phyloP scores from a whole-genome alignment of 768 basidiomycete species.

The Cubamyces lactineus region DNA sequence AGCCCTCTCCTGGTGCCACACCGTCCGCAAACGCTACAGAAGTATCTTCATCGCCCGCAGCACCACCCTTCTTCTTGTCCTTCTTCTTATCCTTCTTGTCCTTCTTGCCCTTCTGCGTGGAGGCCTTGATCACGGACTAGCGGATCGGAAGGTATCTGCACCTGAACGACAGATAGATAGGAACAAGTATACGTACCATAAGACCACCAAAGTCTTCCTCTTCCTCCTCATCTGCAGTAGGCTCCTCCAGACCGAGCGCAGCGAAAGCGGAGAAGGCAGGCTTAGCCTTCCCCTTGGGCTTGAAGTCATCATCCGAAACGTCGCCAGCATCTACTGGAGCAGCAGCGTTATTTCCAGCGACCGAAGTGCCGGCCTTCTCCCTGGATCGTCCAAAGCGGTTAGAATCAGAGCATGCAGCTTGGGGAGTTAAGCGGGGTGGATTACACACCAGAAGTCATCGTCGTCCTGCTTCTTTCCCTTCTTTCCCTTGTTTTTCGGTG shows the following conservation, averaged over 20 bases:
- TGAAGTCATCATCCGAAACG: slow-evolving; percentile 48
- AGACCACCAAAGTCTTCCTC: slow-evolving; percentile 28
- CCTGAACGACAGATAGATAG: too few relatives aligned
- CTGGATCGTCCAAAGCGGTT: slow-evolving; percentile 37
- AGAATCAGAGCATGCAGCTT: slow-evolving; percentile 27
- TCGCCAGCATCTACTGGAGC: slow-evolving; percentile 35
- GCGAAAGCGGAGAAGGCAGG: slow-evolving; percentile 56
- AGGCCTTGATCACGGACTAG: slow-evolving; percentile 18
- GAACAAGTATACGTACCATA: slow-evolving; percentile 25
- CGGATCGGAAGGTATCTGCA: background rate
- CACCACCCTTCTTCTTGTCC: slow-evolving; percentile 28
- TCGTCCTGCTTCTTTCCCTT: slow-evolving; percentile 84
- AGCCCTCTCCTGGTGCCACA: slow-evolving; percentile 34
- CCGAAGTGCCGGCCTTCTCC: slow-evolving; percentile 66
- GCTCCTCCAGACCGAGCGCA: slow-evolving; percentile 47
- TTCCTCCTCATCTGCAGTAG: slow-evolving; percentile 26
- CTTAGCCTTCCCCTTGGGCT: slow-evolving; percentile 33
- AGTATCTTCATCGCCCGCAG: background rate
- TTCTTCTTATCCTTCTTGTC: slow-evolving; percentile 33
- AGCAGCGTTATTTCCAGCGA: slow-evolving; percentile 44
- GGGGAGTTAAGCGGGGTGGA: background rate
- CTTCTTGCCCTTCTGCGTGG: slow-evolving; percentile 18
- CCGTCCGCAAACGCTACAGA: slow-evolving; percentile 27
- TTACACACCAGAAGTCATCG: slow-evolving; percentile 75
- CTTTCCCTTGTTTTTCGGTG: slow-evolving; percentile 82